A percentile compares a stretch with the other conserved stretches of the same genome.
Conservation (phyloP, 1,139 yeast genomes). For the Taphrina populina region DNA sequence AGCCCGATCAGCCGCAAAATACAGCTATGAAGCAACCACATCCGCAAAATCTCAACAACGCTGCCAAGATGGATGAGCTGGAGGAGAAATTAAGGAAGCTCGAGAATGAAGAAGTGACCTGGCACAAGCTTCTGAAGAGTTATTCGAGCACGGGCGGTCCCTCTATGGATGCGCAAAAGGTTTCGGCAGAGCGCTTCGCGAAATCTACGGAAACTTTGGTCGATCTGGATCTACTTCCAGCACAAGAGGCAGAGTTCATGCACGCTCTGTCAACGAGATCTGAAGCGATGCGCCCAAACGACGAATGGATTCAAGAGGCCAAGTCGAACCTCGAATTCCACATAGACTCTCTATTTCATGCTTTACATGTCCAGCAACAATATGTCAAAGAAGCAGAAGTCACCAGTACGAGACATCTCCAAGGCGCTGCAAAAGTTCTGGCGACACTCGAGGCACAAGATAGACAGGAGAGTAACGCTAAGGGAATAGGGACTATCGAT, state of each 20-base stretch:
- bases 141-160: neutral
- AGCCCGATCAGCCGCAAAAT: slow-evolving; percentile 43
- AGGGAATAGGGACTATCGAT: slow-evolving; percentile 37
- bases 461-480: slow-evolving; percentile 35
- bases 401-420: slow-evolving; percentile 35
- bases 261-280: slow-evolving; percentile 8
- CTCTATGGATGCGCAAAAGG: neutral
- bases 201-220: slow-evolving; percentile 11
- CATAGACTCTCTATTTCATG: slow-evolving; percentile 37
- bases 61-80: slow-evolving; percentile 51
- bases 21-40: slow-evolving; percentile 51
- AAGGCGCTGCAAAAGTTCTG: slow-evolving; percentile 35
- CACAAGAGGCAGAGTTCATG: slow-evolving; percentile 38
- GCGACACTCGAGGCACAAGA: slow-evolving; percentile 30
- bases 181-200: slow-evolving; percentile 13
- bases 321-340: slow-evolving; percentile 36
- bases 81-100: slow-evolving; percentile 48
- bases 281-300: neutral
- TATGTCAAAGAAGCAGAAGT: slow-evolving; percentile 35
- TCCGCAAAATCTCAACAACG: slow-evolving; percentile 57
- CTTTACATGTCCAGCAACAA: slow-evolving; percentile 33
- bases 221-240: slow-evolving; percentile 30
- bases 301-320: slow-evolving; percentile 30
- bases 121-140: slow-evolving; percentile 19
- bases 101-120: slow-evolving; percentile 31